Evolutionary conservation across 768 basidiomycete species (phyloP).

Genomic region (Mycena floridula): DNA sequence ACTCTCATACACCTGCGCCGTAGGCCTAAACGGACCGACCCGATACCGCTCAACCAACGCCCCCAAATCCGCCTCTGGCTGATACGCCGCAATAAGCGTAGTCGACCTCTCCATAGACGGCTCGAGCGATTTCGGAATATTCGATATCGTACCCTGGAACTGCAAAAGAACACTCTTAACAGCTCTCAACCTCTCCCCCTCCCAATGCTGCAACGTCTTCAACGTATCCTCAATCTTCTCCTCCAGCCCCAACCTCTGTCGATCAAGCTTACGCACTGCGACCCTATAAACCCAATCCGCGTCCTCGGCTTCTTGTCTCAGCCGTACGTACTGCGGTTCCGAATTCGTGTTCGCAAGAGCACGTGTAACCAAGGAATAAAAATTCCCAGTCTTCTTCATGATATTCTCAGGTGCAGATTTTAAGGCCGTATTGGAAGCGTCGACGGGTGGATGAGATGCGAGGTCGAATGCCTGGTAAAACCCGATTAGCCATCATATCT

Average conservation of each 20-base stretch:
- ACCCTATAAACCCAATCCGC: slow-evolving; percentile 78
- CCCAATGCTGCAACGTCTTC: slow-evolving; percentile 79
- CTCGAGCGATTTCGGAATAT: slow-evolving; percentile 62
- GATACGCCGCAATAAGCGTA: slow-evolving; percentile 75
- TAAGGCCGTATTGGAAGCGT: slow-evolving; percentile 15
- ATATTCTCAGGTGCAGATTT: slow-evolving; percentile 49
- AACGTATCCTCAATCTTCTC: slow-evolving; percentile 81
- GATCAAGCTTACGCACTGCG: slow-evolving; percentile 76
- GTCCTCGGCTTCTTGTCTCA: slow-evolving; percentile 72
- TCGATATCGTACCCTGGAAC: slow-evolving; percentile 76
- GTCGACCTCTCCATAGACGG: slow-evolving; percentile 62
- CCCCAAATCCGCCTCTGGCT: slow-evolving; percentile 81
- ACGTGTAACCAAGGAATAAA: slow-evolving; percentile 70
- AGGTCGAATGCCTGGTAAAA: slow-evolving; percentile 14
- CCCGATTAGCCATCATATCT: too few species aligned
- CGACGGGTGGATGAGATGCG: slow-evolving; percentile 16
- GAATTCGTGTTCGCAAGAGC: slow-evolving; percentile 45
- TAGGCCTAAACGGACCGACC: slow-evolving; percentile 88
- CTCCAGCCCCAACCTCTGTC: slow-evolving; percentile 80
- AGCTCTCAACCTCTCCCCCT: slow-evolving; percentile 73
- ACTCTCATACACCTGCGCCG: slow-evolving; percentile 81
- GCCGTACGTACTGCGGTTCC: slow-evolving; percentile 65
- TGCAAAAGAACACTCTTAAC: slow-evolving; percentile 85
- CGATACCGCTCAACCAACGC: slow-evolving; percentile 90
- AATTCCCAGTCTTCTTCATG: slow-evolving; percentile 60